These are phyloP conservation scores for Linderina pennispora DNA, from an alignment of 192 early-diverging fungal genomes.

Conservation along the genomic window DNA sequence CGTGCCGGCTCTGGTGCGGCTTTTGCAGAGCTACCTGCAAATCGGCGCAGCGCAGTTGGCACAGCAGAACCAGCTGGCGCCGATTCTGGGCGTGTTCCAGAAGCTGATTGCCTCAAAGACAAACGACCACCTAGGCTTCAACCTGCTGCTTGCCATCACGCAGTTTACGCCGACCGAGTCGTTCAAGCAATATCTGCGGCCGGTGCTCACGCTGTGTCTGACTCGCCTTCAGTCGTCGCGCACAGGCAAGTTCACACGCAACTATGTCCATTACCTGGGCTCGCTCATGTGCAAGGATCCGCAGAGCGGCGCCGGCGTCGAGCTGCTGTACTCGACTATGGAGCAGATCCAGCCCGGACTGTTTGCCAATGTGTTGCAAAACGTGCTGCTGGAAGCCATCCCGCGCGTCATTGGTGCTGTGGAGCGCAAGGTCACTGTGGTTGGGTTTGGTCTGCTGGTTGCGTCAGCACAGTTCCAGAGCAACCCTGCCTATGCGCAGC, in stretches of 20 bases:
- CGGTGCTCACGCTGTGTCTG: slow-evolving; percentile 56
- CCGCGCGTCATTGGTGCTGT: slow-evolving; percentile 27
- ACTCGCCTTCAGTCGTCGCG: slow-evolving; percentile 46
- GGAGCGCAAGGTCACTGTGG: slow-evolving; percentile 42
- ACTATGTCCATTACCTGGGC: slow-evolving; percentile 38
- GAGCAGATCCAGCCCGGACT: slow-evolving; percentile 39
- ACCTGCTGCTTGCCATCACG: slow-evolving; percentile 72
- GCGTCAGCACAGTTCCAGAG: slow-evolving; percentile 22
- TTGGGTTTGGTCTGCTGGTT: slow-evolving; percentile 37
- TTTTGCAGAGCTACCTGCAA: slow-evolving; percentile 81
- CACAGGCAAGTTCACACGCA: slow-evolving; percentile 26
- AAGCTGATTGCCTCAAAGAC: slow-evolving; percentile 78
- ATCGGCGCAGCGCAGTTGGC: slow-evolving; percentile 67
- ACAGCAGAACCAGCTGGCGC: slow-evolving; percentile 61
- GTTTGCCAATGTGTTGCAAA: slow-evolving; percentile 32
- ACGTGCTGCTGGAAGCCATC: slow-evolving; percentile 34
- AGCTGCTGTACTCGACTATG: slow-evolving; percentile 27
- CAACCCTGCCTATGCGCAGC: slow-evolving; percentile 4
- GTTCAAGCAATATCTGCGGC: slow-evolving; percentile 50
- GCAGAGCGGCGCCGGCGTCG: slow-evolving; percentile 11
- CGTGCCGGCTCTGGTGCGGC: slow-evolving; percentile 86
- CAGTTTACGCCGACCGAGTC: slow-evolving; percentile 65
- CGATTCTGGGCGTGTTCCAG: slow-evolving; percentile 91
- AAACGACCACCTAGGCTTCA: slow-evolving; percentile 84
- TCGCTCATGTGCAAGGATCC: slow-evolving; percentile 30